A percentile compares a stretch with the other conserved stretches of the same genome.
These are phyloP conservation scores for Bassia scoparia DNA, from an alignment of 148 eudicot species.

Conservation along the genomic window DNA sequence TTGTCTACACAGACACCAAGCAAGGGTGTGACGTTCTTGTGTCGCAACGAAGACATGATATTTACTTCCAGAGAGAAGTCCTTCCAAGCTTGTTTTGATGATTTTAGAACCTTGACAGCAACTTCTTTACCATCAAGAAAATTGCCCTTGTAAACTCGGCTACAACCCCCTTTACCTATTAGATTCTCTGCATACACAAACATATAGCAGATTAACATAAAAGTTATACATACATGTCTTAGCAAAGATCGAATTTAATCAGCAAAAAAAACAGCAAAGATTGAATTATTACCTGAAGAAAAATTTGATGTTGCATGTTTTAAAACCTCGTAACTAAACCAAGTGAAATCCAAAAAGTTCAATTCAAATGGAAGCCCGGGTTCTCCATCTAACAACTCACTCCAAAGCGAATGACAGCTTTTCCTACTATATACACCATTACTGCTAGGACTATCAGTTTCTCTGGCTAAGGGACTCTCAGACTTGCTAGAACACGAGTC, in stretches of 20 bases:
- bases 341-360: conserved; percentile 51
- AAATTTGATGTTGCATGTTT: conserved; percentile 63
- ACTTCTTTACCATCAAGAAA: conserved; percentile 71
- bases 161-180: conserved; percentile 85
- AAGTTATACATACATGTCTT: too few species aligned
- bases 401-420: conserved; percentile 25
- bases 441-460: conserved; percentile 25
- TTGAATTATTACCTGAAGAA: conserved; percentile 52
- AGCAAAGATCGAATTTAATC: too few species aligned
- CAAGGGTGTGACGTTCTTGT: conserved; percentile 62
- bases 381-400: conserved; percentile 40
- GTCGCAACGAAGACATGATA: conserved; percentile 66
- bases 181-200: conserved; percentile 51
- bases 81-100: conserved; percentile 67
- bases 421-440: conserved; percentile 24
- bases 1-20: conserved; percentile 77
- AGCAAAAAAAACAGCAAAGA: not conserved
- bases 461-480: conserved; percentile 34
- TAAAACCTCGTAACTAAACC: conserved; percentile 65
- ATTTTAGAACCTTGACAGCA: conserved; percentile 71
- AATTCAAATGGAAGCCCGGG: conserved; percentile 40
- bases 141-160: conserved; percentile 75
- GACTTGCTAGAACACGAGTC: conserved; percentile 37
- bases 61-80: conserved; percentile 71
- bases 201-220: not conserved